Conservation (phyloP, 2,329 filamentous ascomycete species). For the Calonectria leucothoes region DNA sequence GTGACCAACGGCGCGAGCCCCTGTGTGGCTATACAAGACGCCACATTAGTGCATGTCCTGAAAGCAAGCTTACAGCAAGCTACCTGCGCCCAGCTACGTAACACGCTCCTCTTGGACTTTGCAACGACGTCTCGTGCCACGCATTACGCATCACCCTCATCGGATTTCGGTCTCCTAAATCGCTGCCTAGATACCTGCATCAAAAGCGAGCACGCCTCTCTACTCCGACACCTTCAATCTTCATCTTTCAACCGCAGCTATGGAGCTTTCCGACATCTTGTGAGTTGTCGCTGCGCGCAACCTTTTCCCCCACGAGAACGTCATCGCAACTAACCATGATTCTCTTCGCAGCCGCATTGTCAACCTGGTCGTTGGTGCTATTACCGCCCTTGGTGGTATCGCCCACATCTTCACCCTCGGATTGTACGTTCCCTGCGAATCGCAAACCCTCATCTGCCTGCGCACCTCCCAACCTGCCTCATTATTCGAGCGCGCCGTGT, state of each 20-base stretch:
- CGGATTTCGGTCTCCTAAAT: constrained; percentile 30
- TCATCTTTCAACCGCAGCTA: constrained; percentile 53
- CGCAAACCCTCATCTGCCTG: background rate
- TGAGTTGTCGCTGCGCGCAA: constrained; percentile 58
- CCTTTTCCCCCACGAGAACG: background rate
- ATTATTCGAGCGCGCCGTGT: background rate
- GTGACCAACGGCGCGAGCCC: constrained; percentile 14
- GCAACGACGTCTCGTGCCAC: constrained; percentile 37
- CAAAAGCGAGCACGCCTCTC: constrained; percentile 19
- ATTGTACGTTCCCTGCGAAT: constrained; percentile 63
- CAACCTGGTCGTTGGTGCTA: constrained; percentile 87
- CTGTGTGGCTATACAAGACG: constrained; percentile 23
- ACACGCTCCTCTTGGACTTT: constrained; percentile 35
- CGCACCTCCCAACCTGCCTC: background rate
- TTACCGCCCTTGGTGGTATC: constrained; percentile 89
- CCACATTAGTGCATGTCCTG: constrained; percentile 10
- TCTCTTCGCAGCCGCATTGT: constrained; percentile 80
- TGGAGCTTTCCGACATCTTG: constrained; percentile 96
- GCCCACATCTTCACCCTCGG: constrained; percentile 73
- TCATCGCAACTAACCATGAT: constrained; percentile 49
- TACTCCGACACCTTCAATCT: constrained; percentile 20
- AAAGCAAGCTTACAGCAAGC: constrained; percentile 25
- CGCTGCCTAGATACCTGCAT: constrained; percentile 36
- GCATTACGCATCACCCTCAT: constrained; percentile 36
- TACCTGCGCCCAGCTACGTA: constrained; percentile 33